These are phyloP conservation scores for Biscutella laevigata DNA, from an alignment of 441 rosid species.

Conservation along the genomic window DNA sequence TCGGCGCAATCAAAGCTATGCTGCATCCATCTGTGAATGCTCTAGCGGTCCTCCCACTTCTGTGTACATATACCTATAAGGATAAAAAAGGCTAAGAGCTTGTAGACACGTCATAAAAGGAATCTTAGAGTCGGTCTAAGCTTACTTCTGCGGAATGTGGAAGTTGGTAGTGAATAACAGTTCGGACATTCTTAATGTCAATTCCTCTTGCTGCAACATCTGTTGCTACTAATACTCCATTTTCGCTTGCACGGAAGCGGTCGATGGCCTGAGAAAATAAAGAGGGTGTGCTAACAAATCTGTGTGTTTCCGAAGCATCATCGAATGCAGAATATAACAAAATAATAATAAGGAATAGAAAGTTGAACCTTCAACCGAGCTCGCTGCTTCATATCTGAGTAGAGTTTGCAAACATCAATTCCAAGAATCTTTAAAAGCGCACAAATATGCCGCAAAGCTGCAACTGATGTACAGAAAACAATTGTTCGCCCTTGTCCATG, in stretches of 20 bases:
- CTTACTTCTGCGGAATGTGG: slow-evolving; percentile 93
- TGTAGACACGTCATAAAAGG: not conserved
- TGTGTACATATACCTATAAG: slow-evolving; percentile 87
- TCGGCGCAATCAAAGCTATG: slow-evolving; percentile 75
- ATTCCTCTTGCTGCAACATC: slow-evolving; percentile 99
- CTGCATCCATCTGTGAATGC: slow-evolving; percentile 93
- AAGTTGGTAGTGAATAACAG: slow-evolving; percentile 93
- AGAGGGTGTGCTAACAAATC: slow-evolving; percentile 10
- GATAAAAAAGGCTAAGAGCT: slow-evolving; percentile 9
- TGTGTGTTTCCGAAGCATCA: not conserved
- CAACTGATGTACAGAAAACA: slow-evolving; percentile 94
- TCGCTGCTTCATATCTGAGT: slow-evolving; percentile 93
- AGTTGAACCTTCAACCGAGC: slow-evolving; percentile 78
- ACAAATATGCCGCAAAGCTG: slow-evolving; percentile 83
- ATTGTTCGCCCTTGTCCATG: slow-evolving; percentile 93
- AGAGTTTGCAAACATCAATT: slow-evolving; percentile 62
- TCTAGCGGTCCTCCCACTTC: slow-evolving; percentile 98
- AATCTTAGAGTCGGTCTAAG: slow-evolving; percentile 15
- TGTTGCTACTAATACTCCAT: slow-evolving; percentile 83
- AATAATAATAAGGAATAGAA: not conserved
- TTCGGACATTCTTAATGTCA: slow-evolving; percentile 89
- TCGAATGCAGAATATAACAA: not conserved
- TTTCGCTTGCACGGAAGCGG: slow-evolving; percentile 69
- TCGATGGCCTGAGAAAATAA: slow-evolving; percentile 65
- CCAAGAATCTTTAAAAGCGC: slow-evolving; percentile 71